Evolutionary conservation across 2,329 filamentous ascomycete species (phyloP).

Genomic region (Aspergillus piperis): DNA sequence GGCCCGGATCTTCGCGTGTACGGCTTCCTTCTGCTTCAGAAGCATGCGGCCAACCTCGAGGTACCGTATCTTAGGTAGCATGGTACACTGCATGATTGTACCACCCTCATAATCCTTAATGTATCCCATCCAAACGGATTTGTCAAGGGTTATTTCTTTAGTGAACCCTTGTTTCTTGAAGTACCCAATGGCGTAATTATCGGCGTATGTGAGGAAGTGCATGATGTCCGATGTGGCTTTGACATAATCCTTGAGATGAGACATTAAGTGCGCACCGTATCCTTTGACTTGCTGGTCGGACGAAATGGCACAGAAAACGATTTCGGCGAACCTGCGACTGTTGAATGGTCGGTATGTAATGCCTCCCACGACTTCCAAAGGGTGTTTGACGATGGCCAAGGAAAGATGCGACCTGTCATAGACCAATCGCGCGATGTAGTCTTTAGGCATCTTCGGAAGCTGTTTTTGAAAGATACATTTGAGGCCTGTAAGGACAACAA

Average conservation of each 20-base stretch:
- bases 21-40: constrained; percentile 93
- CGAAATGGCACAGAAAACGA: constrained; percentile 97
- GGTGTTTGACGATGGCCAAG: constrained; percentile 96
- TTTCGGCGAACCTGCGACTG: constrained; percentile 89
- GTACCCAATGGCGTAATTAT: constrained; percentile 98
- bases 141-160: constrained; percentile 93
- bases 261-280: constrained; percentile 97
- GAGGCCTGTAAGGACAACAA: constrained; percentile 90
- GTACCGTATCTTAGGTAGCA: constrained; percentile 93
- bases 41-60: constrained; percentile 91
- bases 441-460: constrained; percentile 97
- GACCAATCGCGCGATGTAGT: constrained; percentile 95
- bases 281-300: constrained; percentile 98
- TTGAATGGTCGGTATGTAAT: constrained; percentile 97
- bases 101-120: constrained; percentile 99
- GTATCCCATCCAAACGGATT: constrained; percentile 95
- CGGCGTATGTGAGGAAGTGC: constrained; percentile 98
- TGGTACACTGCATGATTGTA: constrained; percentile 98
- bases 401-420: constrained; percentile 96
- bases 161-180: constrained; percentile 99
- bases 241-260: constrained; percentile 95
- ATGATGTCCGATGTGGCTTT: constrained; percentile 95
- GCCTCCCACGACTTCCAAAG: constrained; percentile 86
- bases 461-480: constrained; percentile 99
- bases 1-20: constrained; percentile 90